Conservation (phyloP, 257 asterid species). For the Osmanthus fragrans region DNA sequence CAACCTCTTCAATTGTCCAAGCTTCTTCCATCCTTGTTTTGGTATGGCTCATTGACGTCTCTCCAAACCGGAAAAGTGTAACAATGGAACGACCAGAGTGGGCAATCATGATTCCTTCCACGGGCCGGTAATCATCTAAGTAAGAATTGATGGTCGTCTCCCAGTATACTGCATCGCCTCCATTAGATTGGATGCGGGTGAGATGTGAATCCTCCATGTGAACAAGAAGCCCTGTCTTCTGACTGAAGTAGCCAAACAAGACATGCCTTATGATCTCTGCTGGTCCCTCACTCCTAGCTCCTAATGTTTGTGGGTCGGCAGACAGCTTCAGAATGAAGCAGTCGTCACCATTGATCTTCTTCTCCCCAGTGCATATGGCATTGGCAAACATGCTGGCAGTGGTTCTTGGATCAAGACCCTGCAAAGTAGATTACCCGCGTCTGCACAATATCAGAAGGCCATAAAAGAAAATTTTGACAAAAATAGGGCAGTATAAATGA, state of each 20-base stretch:
- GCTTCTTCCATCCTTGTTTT: conserved; percentile 98
- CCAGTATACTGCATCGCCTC: conserved; percentile 98
- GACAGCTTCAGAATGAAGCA: conserved; percentile 91
- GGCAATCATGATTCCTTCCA: conserved; percentile 96
- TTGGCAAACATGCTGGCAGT: conserved; percentile 84
- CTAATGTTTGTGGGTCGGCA: conserved; percentile 80
- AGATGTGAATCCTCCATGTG: conserved; percentile 98
- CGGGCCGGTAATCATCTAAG: conserved; percentile 76
- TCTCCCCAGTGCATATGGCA: conserved; percentile 91
- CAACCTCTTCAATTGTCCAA: conserved; percentile 96
- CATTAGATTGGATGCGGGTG: conserved; percentile 87
- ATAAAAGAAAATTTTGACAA: neutral
- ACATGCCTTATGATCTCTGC: conserved; percentile 94
- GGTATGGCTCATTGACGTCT: conserved; percentile 89
- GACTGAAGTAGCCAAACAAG: conserved; percentile 94
- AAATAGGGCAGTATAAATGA: neutral
- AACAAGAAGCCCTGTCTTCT: conserved; percentile 83
- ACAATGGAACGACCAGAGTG: conserved; percentile 92
- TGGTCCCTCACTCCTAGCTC: conserved; percentile 93
- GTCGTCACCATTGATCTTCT: conserved; percentile 80
- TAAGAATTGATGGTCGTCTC: conserved; percentile 91
- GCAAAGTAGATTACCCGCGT: conserved; percentile 13
- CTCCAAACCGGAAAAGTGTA: conserved; percentile 95
- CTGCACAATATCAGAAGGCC: neutral
- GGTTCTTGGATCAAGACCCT: conserved; percentile 96